A percentile compares a stretch with the other conserved stretches of the same genome.
These are phyloP conservation scores for Eutrema japonicum DNA, from an alignment of 345 rosid species.

Conservation along the genomic window DNA sequence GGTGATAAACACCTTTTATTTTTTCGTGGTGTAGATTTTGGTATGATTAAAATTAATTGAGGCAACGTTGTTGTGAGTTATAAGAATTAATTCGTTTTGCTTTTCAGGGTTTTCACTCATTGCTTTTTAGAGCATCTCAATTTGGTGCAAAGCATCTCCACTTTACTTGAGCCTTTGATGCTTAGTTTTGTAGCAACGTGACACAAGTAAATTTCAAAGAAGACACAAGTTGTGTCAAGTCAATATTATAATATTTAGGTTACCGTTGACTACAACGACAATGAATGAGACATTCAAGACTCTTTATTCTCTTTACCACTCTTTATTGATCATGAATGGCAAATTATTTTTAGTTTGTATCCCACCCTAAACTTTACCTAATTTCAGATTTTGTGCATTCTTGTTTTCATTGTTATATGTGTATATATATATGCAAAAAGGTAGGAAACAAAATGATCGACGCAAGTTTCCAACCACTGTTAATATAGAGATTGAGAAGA, in stretches of 20 bases:
- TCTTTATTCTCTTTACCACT: too few species aligned
- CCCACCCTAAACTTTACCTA: too few species aligned
- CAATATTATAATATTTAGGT: constrained; percentile 13
- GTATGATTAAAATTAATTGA: neutral
- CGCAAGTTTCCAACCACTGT: too few species aligned
- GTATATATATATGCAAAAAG: too few species aligned
- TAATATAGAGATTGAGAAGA: too few species aligned
- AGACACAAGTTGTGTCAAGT: constrained; percentile 24
- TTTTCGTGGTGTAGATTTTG: neutral
- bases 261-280: neutral
- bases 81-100: constrained; percentile 35
- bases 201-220: too few species aligned
- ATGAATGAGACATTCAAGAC: too few species aligned
- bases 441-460: too few species aligned
- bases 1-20: constrained; percentile 14
- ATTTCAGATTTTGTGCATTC: too few species aligned
- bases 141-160: constrained; percentile 35
- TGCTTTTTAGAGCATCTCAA: constrained; percentile 28
- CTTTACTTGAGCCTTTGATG: constrained; percentile 30
- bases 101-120: constrained; percentile 30
- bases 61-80: neutral
- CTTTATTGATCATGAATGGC: too few species aligned
- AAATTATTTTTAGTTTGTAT: too few species aligned
- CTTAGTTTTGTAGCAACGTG: constrained; percentile 31
- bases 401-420: too few species aligned